Conservation (phyloP, 177 flowering plant species). For the Vitis hybrid region DNA sequence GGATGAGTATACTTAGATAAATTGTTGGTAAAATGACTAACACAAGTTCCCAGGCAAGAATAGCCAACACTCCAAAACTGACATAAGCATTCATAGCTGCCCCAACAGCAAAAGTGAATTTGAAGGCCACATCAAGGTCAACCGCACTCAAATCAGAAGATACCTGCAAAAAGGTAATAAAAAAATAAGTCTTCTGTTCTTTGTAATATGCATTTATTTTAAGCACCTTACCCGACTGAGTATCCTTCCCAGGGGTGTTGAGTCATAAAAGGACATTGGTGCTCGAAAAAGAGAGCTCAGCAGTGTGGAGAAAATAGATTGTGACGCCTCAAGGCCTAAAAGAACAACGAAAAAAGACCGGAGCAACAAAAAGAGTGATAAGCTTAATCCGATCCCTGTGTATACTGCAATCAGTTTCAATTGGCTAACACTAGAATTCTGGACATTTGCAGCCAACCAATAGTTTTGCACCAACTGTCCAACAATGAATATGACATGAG, state of each 20-base stretch:
- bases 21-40: conserved; percentile 46
- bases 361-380: conserved; percentile 15
- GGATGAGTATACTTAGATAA: conserved; percentile 34
- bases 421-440: conserved; percentile 20
- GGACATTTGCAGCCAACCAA: conserved; percentile 67
- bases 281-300: conserved; percentile 36
- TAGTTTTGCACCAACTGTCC: conserved; percentile 48
- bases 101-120: conserved; percentile 21
- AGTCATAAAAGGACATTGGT: conserved; percentile 44
- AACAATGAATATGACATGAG: conserved; percentile 35
- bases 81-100: conserved; percentile 32
- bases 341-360: conserved; percentile 15
- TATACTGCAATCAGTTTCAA: conserved; percentile 16
- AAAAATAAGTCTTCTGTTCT: not conserved
- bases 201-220: not conserved
- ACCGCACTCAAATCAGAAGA: conserved; percentile 56
- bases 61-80: conserved; percentile 41
- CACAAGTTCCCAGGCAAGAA: conserved; percentile 54
- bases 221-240: conserved; percentile 51
- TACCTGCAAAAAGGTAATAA: conserved; percentile 16
- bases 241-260: conserved; percentile 39
- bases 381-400: conserved; percentile 15
- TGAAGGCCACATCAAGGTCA: conserved; percentile 47
- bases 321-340: conserved; percentile 25
- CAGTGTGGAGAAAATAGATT: conserved; percentile 22